These are phyloP conservation scores for Annulohypoxylon nitens DNA, from an alignment of 495 filamentous ascomycete species.

Conservation along the genomic window DNA sequence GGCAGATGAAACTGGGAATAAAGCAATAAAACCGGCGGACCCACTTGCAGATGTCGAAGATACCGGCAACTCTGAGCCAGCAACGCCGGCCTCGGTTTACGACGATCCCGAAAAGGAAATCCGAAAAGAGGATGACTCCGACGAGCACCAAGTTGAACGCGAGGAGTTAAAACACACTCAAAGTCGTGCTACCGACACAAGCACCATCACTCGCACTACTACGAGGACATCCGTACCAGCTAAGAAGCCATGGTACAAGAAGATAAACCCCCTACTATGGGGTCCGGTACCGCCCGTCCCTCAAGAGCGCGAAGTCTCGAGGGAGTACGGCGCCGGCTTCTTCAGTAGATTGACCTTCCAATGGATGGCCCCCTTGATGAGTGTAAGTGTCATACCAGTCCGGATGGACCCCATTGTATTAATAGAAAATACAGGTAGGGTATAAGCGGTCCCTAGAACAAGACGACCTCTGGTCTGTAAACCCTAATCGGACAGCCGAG, in stretches of 20 bases:
- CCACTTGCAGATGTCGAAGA: slow-evolving; percentile 39
- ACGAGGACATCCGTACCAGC: slow-evolving; percentile 45
- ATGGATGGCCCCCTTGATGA: slow-evolving; percentile 79
- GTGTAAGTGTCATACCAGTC: slow-evolving; percentile 56
- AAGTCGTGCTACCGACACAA: slow-evolving; percentile 62
- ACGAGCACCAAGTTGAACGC: slow-evolving; percentile 41
- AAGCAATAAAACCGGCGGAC: slow-evolving; percentile 44
- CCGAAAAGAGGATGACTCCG: slow-evolving; percentile 44
- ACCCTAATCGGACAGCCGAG: slow-evolving; percentile 80
- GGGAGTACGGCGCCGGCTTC: slow-evolving; percentile 71
- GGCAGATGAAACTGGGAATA: slow-evolving; percentile 48
- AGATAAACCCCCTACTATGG: slow-evolving; percentile 73
- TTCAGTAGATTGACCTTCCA: slow-evolving; percentile 72
- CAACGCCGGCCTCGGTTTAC: slow-evolving; percentile 26
- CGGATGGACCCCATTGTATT: slow-evolving; percentile 10
- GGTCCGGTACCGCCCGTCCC: slow-evolving; percentile 71
- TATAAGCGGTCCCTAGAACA: slow-evolving; percentile 87
- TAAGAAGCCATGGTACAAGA: slow-evolving; percentile 71
- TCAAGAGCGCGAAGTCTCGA: slow-evolving; percentile 63
- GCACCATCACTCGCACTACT: slow-evolving; percentile 49
- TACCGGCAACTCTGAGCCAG: slow-evolving; percentile 36
- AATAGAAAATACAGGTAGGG: slow-evolving; percentile 65
- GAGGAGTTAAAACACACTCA: slow-evolving; percentile 57
- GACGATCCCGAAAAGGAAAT: slow-evolving; percentile 49
- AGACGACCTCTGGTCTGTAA: slow-evolving; percentile 89